Evolutionary conservation across 192 early-diverging fungal species (phyloP), one percentile per base, ranked within the genome.

Genomic region (Coemansia sp.): DNA sequence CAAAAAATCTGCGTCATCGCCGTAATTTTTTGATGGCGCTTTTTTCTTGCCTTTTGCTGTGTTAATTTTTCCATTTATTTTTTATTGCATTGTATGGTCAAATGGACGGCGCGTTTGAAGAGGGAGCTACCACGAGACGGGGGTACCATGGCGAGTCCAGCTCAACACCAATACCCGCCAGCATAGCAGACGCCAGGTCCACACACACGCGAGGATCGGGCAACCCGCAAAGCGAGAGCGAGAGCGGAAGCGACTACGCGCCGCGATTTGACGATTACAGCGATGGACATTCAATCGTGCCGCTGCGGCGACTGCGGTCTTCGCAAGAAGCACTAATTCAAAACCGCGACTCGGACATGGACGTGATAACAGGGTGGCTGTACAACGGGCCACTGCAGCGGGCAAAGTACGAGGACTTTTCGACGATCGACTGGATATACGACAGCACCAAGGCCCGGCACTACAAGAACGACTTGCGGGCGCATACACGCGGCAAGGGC

Each of bases 371-470:
- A 0, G 71, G 71, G 14, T 80, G 77, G 77, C 60, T 80, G 54
- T 71, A 73, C 64, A 73, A 74, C 45, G 71, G 71, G 0, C 77
- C 77, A 5, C 16, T 80, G 58, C 70, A 70, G 44, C 70, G 77
- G 18, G 77, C 77, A 40, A 69, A 72, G 54, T 80, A 80, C 58
- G 67, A 71, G 45, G 77, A 80, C 47, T 80, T 80, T 61, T 80
- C 77, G 42, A 73, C 77, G 1, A 80, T 80, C 31, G 77, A 80
- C 64, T 80, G 77, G 77, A 80, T 80, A 22, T 70, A 80, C 67
- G 77, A 80, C 67, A 74, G 56, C 56, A 70, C 67, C 29, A 67
- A 67, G 54, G 57, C 56, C 18, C 71, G 77, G 45, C 67, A 67
- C 64, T 52, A 66, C 43, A 54, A 56, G 38, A 60, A 60, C 60